phyloP scores from a whole-genome alignment of 2,329 filamentous ascomycete species.

The Apiospora kogelbergensis region DNA sequence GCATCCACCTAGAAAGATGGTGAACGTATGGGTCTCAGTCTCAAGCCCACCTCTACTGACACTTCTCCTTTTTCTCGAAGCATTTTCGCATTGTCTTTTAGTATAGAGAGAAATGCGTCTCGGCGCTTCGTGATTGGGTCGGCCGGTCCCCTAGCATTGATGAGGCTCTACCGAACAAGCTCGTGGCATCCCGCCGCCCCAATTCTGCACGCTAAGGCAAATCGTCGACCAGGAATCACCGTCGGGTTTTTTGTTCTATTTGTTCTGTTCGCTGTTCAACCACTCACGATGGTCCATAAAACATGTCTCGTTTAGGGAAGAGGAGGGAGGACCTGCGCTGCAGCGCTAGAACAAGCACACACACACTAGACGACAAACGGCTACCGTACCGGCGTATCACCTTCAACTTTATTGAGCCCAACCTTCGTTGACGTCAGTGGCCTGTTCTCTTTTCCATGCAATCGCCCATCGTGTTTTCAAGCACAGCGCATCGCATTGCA shows the following conservation, averaged over 20 bases:
- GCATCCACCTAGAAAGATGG: background rate
- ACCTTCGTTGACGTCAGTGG: background rate
- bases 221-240: background rate
- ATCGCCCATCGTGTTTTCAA: background rate
- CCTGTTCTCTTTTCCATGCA: background rate
- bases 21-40: background rate
- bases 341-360: background rate
- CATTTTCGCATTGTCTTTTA: background rate
- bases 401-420: background rate
- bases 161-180: slow-evolving; percentile 1
- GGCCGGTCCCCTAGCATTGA: background rate
- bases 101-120: background rate
- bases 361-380: background rate
- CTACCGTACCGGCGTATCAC: background rate
- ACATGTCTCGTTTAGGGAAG: background rate
- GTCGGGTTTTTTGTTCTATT: background rate
- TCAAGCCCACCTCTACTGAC: background rate
- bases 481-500: background rate
- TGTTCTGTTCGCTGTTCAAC: background rate
- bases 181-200: background rate
- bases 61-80: background rate
- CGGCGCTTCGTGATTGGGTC: background rate
- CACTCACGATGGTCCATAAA: background rate
- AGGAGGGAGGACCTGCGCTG: background rate
- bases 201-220: background rate